phyloP scores from a whole-genome alignment of 2,329 filamentous ascomycete genomes.

The Claviceps quebecensis region DNA sequence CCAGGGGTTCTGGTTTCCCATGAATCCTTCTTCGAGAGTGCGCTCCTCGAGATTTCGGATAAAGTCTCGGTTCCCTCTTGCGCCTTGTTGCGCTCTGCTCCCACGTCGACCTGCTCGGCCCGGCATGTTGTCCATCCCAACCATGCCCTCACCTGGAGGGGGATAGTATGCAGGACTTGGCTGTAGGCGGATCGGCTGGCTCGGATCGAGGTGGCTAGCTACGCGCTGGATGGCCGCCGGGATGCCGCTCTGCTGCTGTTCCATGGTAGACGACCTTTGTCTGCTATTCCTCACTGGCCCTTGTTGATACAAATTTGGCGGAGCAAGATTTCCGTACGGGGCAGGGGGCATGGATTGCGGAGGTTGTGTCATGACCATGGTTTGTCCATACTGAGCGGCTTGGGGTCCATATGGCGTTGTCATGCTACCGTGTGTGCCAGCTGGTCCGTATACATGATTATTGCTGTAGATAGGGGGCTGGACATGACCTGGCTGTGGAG shows the following conservation, averaged over 20 bases:
- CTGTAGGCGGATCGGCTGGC: conserved; percentile 81
- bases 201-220: conserved; percentile 90
- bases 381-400: conserved; percentile 54
- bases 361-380: conserved; percentile 51
- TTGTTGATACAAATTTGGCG: conserved; percentile 47
- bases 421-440: conserved; percentile 28
- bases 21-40: conserved; percentile 84
- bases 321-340: conserved; percentile 44
- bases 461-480: conserved; percentile 65
- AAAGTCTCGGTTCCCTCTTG: conserved; percentile 64
- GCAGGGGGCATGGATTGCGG: conserved; percentile 51
- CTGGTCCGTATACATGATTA: conserved; percentile 65
- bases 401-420: conserved; percentile 70
- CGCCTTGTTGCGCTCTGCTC: conserved; percentile 52
- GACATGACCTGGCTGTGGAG: conserved; percentile 27
- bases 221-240: conserved; percentile 87
- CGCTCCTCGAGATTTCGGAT: conserved; percentile 90
- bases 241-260: conserved; percentile 85
- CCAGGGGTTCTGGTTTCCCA: conserved; percentile 49
- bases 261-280: conserved; percentile 90
- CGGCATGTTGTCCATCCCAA: conserved; percentile 44
- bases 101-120: conserved; percentile 55
- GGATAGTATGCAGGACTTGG: conserved; percentile 96
- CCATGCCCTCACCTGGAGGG: conserved; percentile 71
- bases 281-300: conserved; percentile 56